A percentile compares a stretch with the other conserved stretches of the same genome.
phyloP scores from a whole-genome alignment of 2,329 filamentous ascomycete genomes.

The Alternaria infectoria region DNA sequence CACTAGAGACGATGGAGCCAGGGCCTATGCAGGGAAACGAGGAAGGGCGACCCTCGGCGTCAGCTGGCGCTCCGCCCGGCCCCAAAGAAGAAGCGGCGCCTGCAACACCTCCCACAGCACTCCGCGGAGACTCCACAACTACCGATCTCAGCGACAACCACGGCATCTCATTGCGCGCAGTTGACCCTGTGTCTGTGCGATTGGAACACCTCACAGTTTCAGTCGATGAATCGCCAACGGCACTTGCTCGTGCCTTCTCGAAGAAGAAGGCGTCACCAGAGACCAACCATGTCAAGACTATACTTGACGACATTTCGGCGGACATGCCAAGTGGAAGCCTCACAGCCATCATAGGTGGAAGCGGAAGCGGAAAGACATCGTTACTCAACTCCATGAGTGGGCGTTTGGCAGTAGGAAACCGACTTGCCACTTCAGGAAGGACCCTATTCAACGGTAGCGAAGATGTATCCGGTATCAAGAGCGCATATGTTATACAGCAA shows the following conservation, averaged over 20 bases:
- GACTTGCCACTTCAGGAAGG: slow-evolving; percentile 58
- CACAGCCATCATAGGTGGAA: slow-evolving; percentile 77
- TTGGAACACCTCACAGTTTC: slow-evolving; percentile 62
- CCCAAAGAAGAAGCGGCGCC: slow-evolving; percentile 1
- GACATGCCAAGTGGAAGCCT: slow-evolving; percentile 69
- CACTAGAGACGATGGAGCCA: slow-evolving; percentile 18
- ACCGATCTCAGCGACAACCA: slow-evolving; percentile 35
- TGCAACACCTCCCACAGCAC: slow-evolving; percentile 9
- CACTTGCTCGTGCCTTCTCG: slow-evolving; percentile 29
- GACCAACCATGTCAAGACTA: slow-evolving; percentile 49
- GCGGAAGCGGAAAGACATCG: slow-evolving; percentile 69
- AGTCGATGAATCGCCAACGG: slow-evolving; percentile 63
- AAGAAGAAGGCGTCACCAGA: slow-evolving; percentile 33
- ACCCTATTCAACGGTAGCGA: slow-evolving; percentile 67
- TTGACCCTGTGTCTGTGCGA: slow-evolving; percentile 62
- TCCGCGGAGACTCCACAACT: slow-evolving; percentile 23
- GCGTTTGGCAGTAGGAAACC: slow-evolving; percentile 65
- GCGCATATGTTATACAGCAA: slow-evolving; percentile 78
- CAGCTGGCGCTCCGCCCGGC: slow-evolving; percentile 1
- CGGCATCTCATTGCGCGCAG: slow-evolving; percentile 53
- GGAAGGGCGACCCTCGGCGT: neutral
- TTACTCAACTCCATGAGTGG: slow-evolving; percentile 73
- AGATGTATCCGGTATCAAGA: slow-evolving; percentile 59
- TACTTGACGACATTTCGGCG: slow-evolving; percentile 69
- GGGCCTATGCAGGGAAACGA: neutral